Base-by-base conservation (phyloP, 352 stramenopile genomes). In the Globisporangium emineosum region DNA sequence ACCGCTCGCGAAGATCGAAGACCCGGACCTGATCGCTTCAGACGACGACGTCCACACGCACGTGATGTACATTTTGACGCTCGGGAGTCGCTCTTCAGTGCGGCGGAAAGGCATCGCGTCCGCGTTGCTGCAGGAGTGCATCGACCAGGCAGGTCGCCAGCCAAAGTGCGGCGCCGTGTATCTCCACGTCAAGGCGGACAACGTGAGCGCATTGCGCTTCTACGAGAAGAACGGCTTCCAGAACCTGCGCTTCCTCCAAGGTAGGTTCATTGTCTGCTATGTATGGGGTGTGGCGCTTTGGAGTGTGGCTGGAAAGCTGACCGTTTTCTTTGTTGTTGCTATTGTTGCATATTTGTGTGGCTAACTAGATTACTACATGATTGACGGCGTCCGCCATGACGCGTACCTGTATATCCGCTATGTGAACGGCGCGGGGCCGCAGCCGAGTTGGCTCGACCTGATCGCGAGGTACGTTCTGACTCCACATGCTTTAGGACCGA, bases 61-160 rank as follows among this genome's bases (percentile, higher is more conserved):
- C 60, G 84, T 98, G 60, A 98, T 98, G 86, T 99, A 99, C 75
- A 98, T 99, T 56, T 91, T 99, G 62, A 99, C 96, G 32, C 77
- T 99, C 15, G 96, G 95, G 5, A 96, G 88, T 2, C 75, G 78
- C n/a, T 62, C 75, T 1, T 79, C 87, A 17, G 97, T 97, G 65
- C 82, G 97, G 64, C 71, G 93, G 17, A 79, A 79, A 37, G 94
- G 95, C 61, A 91, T 99, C 67, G 96, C 92, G 9, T 97, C 89
- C 6, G 84, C 83, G 49, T 71, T 99, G 50, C 67, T 99, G 25
- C 69, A 90, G 56, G 74, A 97, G 62, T 97, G 91, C 63, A 84
- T 98, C 19, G 75, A 87, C 32, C 81, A 97, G 40, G 89, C 97
- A 1, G 65, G 79, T 60, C 72, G 78, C 30, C 78, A 96, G 67